Evolutionary conservation across 2,329 filamentous ascomycete species (phyloP).

Genomic region (Passalora sequoiae): DNA sequence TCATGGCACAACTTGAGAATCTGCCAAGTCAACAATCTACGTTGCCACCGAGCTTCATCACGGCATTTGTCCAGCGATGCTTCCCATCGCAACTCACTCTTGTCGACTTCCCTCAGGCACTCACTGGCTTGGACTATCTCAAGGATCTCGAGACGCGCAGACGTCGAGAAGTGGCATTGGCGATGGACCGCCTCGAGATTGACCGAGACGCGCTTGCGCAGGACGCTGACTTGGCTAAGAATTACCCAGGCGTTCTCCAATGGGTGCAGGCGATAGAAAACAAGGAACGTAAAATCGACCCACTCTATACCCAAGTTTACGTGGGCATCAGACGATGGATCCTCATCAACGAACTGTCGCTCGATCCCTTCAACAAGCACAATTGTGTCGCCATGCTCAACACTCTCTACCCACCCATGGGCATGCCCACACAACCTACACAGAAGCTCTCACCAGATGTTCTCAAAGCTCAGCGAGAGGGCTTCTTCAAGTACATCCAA

Average conservation of each 20-base stretch:
- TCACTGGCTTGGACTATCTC: slow-evolving; percentile 62
- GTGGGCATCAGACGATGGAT: slow-evolving; percentile 60
- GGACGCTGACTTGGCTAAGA: slow-evolving; percentile 45
- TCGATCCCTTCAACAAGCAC: slow-evolving; percentile 58
- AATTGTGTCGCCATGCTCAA: slow-evolving; percentile 65
- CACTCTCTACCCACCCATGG: slow-evolving; percentile 57
- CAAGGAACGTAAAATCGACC: slow-evolving; percentile 50
- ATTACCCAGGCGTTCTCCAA: slow-evolving; percentile 50
- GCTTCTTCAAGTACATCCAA: slow-evolving; percentile 59
- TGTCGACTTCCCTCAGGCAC: slow-evolving; percentile 61
- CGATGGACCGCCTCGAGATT: slow-evolving; percentile 51
- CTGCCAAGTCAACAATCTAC: slow-evolving; percentile 57
- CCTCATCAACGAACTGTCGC: slow-evolving; percentile 60
- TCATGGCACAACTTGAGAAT: slow-evolving; percentile 54
- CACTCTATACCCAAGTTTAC: slow-evolving; percentile 58
- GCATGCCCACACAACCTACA: slow-evolving; percentile 44
- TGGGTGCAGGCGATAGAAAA: slow-evolving; percentile 47
- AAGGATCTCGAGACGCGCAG: slow-evolving; percentile 58
- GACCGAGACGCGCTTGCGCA: slow-evolving; percentile 46
- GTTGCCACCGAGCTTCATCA: slow-evolving; percentile 59
- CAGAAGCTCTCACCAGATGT: slow-evolving; percentile 48
- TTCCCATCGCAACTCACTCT: slow-evolving; percentile 53
- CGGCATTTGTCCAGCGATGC: slow-evolving; percentile 55
- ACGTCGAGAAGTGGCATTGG: slow-evolving; percentile 53
- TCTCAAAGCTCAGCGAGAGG: slow-evolving; percentile 54